phyloP scores from a whole-genome alignment of 805 yeast genomes.

The Teunomyces lycoperdinae region DNA sequence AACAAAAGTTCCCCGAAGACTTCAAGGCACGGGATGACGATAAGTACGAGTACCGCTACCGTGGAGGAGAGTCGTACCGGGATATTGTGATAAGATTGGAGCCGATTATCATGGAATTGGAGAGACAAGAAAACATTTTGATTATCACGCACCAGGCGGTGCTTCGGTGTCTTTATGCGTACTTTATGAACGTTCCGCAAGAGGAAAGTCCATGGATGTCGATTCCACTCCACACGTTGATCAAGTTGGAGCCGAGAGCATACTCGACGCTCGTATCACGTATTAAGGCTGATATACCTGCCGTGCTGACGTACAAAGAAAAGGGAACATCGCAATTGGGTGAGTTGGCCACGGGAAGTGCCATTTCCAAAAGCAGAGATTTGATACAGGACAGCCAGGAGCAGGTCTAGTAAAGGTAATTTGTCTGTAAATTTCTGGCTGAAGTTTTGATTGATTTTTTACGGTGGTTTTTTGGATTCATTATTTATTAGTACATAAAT shows the following conservation, averaged over 20 bases:
- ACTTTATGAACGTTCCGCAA: constrained; percentile 97
- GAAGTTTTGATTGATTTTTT: too few relatives aligned
- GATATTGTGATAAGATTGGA: constrained; percentile 94
- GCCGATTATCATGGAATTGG: constrained; percentile 97
- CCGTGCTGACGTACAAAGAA: constrained; percentile 94
- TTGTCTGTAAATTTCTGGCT: too few relatives aligned
- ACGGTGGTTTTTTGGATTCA: neutral
- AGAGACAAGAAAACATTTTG: constrained; percentile 91
- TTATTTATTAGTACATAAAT: constrained; percentile 3
- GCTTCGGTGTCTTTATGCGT: constrained; percentile 91
- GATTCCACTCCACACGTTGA: constrained; percentile 92
- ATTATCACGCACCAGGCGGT: constrained; percentile 98
- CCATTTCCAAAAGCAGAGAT: constrained; percentile 46
- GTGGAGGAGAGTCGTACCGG: constrained; percentile 96
- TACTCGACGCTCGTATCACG: constrained; percentile 84
- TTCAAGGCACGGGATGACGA: constrained; percentile 94
- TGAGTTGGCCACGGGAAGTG: constrained; percentile 39
- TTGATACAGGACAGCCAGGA: constrained; percentile 40
- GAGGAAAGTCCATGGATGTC: constrained; percentile 99
- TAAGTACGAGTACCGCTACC: constrained; percentile 91
- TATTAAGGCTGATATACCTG: constrained; percentile 95
- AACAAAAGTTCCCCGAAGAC: constrained; percentile 82
- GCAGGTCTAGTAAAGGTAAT: neutral
- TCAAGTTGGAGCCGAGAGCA: constrained; percentile 93
- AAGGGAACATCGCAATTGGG: constrained; percentile 79